Evolutionary conservation across 2,329 filamentous ascomycete genomes (phyloP).

Genomic region (Exophiala dermatitidis): DNA sequence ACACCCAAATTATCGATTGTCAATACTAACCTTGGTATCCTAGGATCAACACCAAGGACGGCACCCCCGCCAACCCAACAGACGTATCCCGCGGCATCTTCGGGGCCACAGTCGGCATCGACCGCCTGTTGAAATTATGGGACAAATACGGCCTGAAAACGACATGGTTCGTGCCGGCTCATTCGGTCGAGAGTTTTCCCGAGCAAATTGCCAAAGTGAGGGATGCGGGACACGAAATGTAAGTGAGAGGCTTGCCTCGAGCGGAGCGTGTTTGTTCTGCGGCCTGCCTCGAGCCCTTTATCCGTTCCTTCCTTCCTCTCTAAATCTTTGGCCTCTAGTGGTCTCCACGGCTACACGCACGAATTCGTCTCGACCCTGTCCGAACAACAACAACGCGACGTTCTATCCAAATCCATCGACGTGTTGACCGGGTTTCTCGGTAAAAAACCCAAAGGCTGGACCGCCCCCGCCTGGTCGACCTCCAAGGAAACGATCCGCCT

Average conservation of each 20-base stretch:
- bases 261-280: not conserved
- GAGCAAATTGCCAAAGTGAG: slow-evolving; percentile 40
- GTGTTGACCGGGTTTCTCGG: slow-evolving; percentile 36
- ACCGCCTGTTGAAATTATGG: slow-evolving; percentile 58
- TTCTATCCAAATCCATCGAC: slow-evolving; percentile 36
- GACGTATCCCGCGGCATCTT: slow-evolving; percentile 65
- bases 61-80: slow-evolving; percentile 42
- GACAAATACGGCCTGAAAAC: slow-evolving; percentile 40
- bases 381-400: slow-evolving; percentile 33
- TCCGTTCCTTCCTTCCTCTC: no score
- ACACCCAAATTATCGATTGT: no score
- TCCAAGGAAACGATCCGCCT: slow-evolving; percentile 33
- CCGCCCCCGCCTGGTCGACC: slow-evolving; percentile 40
- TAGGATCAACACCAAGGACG: slow-evolving; percentile 13
- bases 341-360: slow-evolving; percentile 41
- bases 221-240: slow-evolving; percentile 57
- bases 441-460: slow-evolving; percentile 39
- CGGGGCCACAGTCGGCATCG: slow-evolving; percentile 59
- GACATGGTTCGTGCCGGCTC: slow-evolving; percentile 48
- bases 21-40: no score
- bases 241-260: not conserved
- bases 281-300: not conserved
- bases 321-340: slow-evolving; percentile 13
- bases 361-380: slow-evolving; percentile 33
- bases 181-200: slow-evolving; percentile 52